These are phyloP conservation scores for Umbelopsis sp. DNA, from an alignment of 192 early-diverging fungal species.

Conservation along the genomic window DNA sequence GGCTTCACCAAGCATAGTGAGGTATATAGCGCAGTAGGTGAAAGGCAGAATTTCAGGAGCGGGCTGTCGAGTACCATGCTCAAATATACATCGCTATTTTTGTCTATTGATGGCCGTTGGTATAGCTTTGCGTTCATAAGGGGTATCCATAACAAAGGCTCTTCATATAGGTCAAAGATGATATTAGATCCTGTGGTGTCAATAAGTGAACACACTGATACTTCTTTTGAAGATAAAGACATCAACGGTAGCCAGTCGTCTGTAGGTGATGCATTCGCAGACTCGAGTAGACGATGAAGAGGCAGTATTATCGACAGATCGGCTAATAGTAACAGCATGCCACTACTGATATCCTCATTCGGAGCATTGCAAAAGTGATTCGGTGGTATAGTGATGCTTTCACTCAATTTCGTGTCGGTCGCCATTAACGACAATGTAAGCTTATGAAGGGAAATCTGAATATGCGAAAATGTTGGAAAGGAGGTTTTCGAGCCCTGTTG, in stretches of 20 bases:
- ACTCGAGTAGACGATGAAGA: neutral
- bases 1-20: too few species aligned
- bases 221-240: neutral
- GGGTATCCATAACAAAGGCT: neutral
- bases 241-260: neutral
- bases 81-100: too few species aligned
- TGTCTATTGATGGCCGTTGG: too few species aligned
- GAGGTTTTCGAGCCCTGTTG: too few species aligned
- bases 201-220: neutral
- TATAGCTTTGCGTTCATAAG: neutral
- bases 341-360: neutral
- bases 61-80: too few species aligned
- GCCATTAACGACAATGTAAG: neutral
- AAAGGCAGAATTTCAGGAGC: too few species aligned
- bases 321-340: neutral
- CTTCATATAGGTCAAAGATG: neutral
- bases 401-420: neutral
- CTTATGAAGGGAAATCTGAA: too few species aligned
- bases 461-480: too few species aligned
- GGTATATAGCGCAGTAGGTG: too few species aligned
- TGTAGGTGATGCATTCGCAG: neutral
- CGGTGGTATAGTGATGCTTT: neutral
- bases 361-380: constrained; percentile 11
- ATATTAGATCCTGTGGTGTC: neutral
- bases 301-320: neutral